phyloP scores from a whole-genome alignment of 2,329 filamentous ascomycete species.

The Acrodontium crateriforme region DNA sequence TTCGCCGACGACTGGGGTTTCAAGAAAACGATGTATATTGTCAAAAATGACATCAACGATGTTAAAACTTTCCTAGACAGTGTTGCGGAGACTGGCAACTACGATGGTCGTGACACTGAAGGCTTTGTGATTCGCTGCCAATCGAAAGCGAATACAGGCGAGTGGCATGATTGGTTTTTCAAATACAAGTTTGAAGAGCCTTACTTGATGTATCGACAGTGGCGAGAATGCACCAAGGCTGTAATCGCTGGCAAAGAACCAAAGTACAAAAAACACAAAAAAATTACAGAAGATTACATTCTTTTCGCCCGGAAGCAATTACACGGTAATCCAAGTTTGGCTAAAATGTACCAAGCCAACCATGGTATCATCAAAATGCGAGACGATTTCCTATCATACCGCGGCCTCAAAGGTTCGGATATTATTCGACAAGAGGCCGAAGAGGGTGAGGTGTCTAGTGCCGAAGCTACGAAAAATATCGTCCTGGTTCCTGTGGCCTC shows the following conservation, averaged over 20 bases:
- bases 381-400: conserved; percentile 71
- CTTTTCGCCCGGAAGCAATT: conserved; percentile 65
- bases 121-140: conserved; percentile 91
- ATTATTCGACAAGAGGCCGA: conserved; percentile 64
- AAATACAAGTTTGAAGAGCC: conserved; percentile 99
- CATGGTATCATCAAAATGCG: conserved; percentile 90
- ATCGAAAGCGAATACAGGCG: conserved; percentile 34
- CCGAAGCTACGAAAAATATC: conserved; percentile 51
- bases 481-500: conserved; percentile 85
- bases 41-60: conserved; percentile 58
- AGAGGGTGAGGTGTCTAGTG: conserved; percentile 35
- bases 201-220: conserved; percentile 96
- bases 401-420: conserved; percentile 75
- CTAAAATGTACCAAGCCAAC: conserved; percentile 63
- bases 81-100: conserved; percentile 76
- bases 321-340: conserved; percentile 51
- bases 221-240: conserved; percentile 91
- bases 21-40: conserved; percentile 68
- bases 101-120: conserved; percentile 84
- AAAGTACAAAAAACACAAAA: conserved; percentile 69
- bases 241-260: conserved; percentile 64
- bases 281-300: conserved; percentile 86
- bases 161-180: conserved; percentile 95
- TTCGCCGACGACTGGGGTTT: conserved; percentile 94
- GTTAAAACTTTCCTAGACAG: conserved; percentile 72